Base-by-base conservation (phyloP, 2,329 filamentous ascomycete genomes). In the Verticillium zaregamsianum region DNA sequence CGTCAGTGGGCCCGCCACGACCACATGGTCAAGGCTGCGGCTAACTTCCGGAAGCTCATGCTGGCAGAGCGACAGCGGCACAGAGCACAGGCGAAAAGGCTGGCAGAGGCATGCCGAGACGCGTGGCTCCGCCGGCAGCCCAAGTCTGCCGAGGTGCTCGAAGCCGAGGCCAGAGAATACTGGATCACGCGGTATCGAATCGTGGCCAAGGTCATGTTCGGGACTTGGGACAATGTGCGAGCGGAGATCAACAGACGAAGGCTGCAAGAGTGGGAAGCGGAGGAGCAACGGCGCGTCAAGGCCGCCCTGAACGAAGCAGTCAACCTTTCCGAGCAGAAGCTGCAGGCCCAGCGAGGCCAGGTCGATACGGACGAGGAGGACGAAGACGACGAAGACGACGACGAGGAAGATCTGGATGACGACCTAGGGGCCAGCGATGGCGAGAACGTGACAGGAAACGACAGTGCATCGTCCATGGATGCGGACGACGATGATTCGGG, bases 1-100 rank as follows among this genome's bases (percentile, higher is more conserved):
- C 83, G 85, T 59, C 92, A 95, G 69, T 98, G 92, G 80, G 88
- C 90, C n/a, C 93, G 96, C 67, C 85, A 87, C 70, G 93, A 98
- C 70, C 91, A 98, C 71, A 82, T 98, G 59, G 81, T 90, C 55
- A 88, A 89, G 56, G 93, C 96, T 64, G 89, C 90, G 62, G 72
- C 89, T 14, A 90, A 93, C 68, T 94, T 98, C 68, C 87, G 91
- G 57, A 90, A 88, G 68, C 81, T 98, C 39, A 86, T 98, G 77
- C 76, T 89, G 3, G 85, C 87, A 62, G 95, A 99, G 73, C 90
- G 93, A 67, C 86, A 86, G 65, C 83, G 88, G 14, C 94, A 98
- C 74, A 86, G 86, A 39, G 81, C 85, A n/a, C 81, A 84, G 3
- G 94, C 94, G 1, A 96, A 93, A 73, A 86, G 86, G 59, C 75